A percentile compares a stretch with the other conserved stretches of the same genome.
Evolutionary conservation across 805 yeast species (phyloP).

Genomic region (Lachancea dasiensis): DNA sequence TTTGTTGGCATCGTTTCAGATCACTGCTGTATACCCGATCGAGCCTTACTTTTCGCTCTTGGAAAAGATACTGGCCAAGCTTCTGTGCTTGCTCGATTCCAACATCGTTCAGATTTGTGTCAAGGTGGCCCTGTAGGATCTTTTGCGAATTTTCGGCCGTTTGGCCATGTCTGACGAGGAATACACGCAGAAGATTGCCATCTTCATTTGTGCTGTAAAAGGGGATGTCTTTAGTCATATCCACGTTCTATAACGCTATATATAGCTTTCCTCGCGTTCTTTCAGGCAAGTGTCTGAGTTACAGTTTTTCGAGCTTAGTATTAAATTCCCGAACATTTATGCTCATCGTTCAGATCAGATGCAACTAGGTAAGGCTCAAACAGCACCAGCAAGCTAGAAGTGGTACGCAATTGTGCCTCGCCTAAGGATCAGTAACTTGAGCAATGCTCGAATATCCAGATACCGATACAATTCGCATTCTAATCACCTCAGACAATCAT

Average conservation of each 20-base stretch:
- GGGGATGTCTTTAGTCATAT: constrained; percentile 19
- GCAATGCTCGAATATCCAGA: constrained; percentile 26
- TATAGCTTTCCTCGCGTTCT: too few species aligned
- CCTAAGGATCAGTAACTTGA: too few species aligned
- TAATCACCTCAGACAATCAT: constrained; percentile 92
- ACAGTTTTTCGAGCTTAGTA: too few species aligned
- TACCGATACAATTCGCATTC: constrained; percentile 62
- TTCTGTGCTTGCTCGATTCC: constrained; percentile 57
- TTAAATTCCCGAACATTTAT: too few species aligned
- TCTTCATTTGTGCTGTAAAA: constrained; percentile 31
- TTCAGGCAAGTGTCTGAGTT: too few species aligned
- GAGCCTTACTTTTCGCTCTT: constrained; percentile 27
- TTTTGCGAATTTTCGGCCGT: constrained; percentile 65
- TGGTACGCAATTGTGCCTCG: too few species aligned
- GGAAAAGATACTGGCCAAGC: constrained; percentile 40
- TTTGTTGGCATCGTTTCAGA: constrained; percentile 52
- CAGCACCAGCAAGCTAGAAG: too few species aligned
- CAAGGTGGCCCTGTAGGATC: constrained; percentile 73
- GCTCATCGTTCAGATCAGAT: too few species aligned
- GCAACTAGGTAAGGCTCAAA: too few species aligned
- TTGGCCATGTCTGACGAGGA: constrained; percentile 78
- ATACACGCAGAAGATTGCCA: constrained; percentile 40
- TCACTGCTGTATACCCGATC: constrained; percentile 39
- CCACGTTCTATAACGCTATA: neutral
- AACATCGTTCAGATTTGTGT: constrained; percentile 54